phyloP scores from a whole-genome alignment of 768 basidiomycete genomes.

The Boletus tomentosulus region DNA sequence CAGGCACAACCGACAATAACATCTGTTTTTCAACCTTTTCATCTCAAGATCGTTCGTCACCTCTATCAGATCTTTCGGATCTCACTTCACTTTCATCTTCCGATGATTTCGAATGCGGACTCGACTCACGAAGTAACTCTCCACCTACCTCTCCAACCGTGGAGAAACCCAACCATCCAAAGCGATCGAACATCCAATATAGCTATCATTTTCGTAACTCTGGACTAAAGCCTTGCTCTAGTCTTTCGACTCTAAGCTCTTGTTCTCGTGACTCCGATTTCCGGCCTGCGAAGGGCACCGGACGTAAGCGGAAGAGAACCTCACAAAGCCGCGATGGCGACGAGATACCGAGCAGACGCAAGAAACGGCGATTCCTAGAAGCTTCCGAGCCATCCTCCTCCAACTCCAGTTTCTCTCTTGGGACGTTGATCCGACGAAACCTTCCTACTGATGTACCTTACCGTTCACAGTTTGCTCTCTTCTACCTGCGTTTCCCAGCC shows the following conservation, averaged over 20 bases:
- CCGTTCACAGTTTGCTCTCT: conserved; percentile 49
- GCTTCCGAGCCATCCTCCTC: not conserved
- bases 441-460: conserved; percentile 49
- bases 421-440: conserved; percentile 34
- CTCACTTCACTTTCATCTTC: conserved; percentile 29
- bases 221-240: not conserved
- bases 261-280: conserved; percentile 4
- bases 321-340: conserved; percentile 8
- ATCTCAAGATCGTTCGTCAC: conserved; percentile 17
- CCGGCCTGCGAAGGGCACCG: conserved; percentile 16
- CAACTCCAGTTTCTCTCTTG: conserved; percentile 1
- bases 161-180: not conserved
- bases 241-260: conserved; percentile 2
- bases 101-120: not conserved
- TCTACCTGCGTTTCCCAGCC: conserved; percentile 69
- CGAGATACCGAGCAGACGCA: conserved; percentile 8
- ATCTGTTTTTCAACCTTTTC: not conserved
- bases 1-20: not conserved
- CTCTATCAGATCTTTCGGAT: conserved; percentile 26
- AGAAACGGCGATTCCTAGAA: conserved; percentile 3
- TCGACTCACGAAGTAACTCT: conserved; percentile 9
- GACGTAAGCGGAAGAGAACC: conserved; percentile 18
- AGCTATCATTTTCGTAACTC: not conserved
- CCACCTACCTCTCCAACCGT: conserved; percentile 18
- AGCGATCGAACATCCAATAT: not conserved